phyloP scores from a whole-genome alignment of 768 basidiomycete species.

The Boletus tomentosulus region DNA sequence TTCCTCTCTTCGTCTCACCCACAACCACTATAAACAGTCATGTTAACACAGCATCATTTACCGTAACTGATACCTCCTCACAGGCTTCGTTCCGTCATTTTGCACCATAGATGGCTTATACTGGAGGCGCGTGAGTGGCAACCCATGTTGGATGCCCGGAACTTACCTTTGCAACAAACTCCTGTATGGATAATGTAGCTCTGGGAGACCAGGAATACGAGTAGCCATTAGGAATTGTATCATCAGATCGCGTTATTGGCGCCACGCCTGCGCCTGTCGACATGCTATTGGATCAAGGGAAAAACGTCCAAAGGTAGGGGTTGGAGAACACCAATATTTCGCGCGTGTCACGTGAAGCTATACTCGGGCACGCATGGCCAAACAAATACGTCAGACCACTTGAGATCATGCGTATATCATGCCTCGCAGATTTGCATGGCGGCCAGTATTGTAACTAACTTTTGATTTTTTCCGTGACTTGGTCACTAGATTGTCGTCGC shows the following conservation, averaged over 20 bases:
- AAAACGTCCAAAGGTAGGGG: no score
- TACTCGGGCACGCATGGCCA: not conserved
- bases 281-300: conserved; percentile 3
- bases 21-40: conserved; percentile 54
- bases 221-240: conserved; percentile 38
- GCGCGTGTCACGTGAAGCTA: not conserved
- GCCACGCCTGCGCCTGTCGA: not conserved
- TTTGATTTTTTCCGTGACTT: no score
- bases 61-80: conserved; percentile 30
- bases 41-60: not conserved
- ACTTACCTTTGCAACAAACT: conserved; percentile 53
- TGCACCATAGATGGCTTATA: conserved; percentile 76
- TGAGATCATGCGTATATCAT: no score
- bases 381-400: no score
- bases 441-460: no score
- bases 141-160: not conserved
- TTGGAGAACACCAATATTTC: no score
- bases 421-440: no score
- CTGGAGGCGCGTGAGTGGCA: conserved; percentile 31
- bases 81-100: conserved; percentile 72
- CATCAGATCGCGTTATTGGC: conserved; percentile 30
- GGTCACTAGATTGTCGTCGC: no score
- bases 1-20: conserved; percentile 38
- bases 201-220: conserved; percentile 50
- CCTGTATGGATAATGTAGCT: conserved; percentile 41